These are phyloP conservation scores for Thyridium curvatum DNA, from an alignment of 2,329 filamentous ascomycete genomes.

Conservation along the genomic window DNA sequence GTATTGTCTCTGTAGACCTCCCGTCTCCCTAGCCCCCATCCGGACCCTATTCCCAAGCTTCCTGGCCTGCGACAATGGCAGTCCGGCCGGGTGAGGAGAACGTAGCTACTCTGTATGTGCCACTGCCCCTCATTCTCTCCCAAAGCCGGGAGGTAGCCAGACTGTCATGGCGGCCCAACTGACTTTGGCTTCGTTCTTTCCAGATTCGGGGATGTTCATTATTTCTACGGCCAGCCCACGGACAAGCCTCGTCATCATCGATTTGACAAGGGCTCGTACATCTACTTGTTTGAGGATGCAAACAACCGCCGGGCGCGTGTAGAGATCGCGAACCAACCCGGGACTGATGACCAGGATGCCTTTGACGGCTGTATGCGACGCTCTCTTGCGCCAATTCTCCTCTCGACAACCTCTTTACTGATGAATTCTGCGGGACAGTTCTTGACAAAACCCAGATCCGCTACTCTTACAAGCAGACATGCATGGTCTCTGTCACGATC, in stretches of 20 bases:
- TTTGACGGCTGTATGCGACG: slow-evolving; percentile 63
- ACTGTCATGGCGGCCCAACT: not conserved
- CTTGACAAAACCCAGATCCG: slow-evolving; percentile 58
- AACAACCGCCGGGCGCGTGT: slow-evolving; percentile 60
- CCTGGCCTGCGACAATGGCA: slow-evolving; percentile 25
- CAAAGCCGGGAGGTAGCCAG: not conserved
- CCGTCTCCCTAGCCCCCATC: not conserved
- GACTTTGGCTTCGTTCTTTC: slow-evolving; percentile 9
- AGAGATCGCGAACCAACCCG: slow-evolving; percentile 70
- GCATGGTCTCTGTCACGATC: slow-evolving; percentile 61
- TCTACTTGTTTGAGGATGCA: slow-evolving; percentile 74
- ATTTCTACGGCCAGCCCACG: slow-evolving; percentile 66
- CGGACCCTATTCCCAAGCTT: too few relatives aligned
- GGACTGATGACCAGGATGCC: slow-evolving; percentile 71
- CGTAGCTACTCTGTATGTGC: slow-evolving; percentile 38
- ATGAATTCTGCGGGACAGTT: slow-evolving; percentile 32
- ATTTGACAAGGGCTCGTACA: slow-evolving; percentile 73
- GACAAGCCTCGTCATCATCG: slow-evolving; percentile 68
- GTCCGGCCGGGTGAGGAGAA: slow-evolving; percentile 39
- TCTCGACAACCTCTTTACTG: slow-evolving; percentile 10
- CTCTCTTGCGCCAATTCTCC: not conserved
- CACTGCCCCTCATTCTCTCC: slow-evolving; percentile 6
- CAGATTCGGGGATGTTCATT: slow-evolving; percentile 74
- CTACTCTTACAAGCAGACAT: slow-evolving; percentile 71
- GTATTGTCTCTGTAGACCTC: not conserved